Base-by-base conservation (phyloP, 495 filamentous ascomycete genomes). In the Peziza echinospora region DNA sequence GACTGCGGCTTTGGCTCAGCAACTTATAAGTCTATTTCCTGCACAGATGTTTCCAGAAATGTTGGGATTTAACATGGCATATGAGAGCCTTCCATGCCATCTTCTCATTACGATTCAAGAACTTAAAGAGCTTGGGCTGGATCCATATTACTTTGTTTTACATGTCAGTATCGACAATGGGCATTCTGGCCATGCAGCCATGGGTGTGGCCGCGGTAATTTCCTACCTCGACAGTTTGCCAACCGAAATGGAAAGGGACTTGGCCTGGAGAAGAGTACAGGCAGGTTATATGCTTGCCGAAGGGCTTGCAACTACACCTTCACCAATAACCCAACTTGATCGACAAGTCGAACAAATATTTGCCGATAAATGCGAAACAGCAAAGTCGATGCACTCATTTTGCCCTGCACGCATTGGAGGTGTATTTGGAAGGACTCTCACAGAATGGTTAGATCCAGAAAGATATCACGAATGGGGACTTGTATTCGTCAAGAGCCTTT, bases 101-200 rank as follows among this genome's bases (percentile, higher is more conserved):
- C 56, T 65, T 1, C 49, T 70, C 48, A 59, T 57, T 41, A 64
- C 62, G 5, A 51, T 62, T 10, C 57, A 63, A 30, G 69, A 72
- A 49, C 50, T 71, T 21, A 49, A 51, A 26, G 70, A 68, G 47
- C 43, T 71, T 26, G 49, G 53, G 13, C 43, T 71, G n/a, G 53
- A 66, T 47, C 48, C 64, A 4, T 67, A 67, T 25, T 72, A 70
- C 48, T 72, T 71, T 53, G 49, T 68, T 42, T 56, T 72, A 6
- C 68, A 72, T 53, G 53, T 71, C 23, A 61, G 64, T 16, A 71
- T 72, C 41, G 70, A 71, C 49, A 72, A 71, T 48, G 50, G 56
- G 13, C 50, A 70, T 45, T 67, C 63, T 3, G 67, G 69, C 3
- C 68, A 72, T 51, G 55, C 61, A 24, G 66, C 66, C 8, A 70